phyloP scores from a whole-genome alignment of 2,329 filamentous ascomycete species.

The Ceratocystis eucalypticola region DNA sequence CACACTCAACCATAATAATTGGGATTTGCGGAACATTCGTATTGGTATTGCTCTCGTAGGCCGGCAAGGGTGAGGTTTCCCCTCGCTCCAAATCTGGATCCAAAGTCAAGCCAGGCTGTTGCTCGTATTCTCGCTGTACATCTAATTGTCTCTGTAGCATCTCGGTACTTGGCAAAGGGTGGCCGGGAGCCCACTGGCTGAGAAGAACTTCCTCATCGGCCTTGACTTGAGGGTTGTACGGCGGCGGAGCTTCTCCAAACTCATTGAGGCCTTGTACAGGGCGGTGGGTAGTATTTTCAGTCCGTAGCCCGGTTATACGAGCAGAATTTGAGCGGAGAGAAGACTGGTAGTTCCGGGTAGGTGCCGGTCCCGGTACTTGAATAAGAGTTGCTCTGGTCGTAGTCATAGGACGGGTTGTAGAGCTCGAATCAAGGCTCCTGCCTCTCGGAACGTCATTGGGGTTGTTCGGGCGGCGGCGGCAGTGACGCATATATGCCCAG shows the following conservation, averaged over 20 bases:
- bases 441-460: not conserved
- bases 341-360: not conserved
- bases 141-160: conserved; percentile 23
- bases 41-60: not conserved
- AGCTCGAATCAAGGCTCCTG: not conserved
- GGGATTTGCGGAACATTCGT: not conserved
- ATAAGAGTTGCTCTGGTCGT: not conserved
- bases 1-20: conserved; percentile 1
- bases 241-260: conserved; percentile 13
- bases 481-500: conserved; percentile 2
- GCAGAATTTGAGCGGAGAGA: not conserved
- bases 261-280: conserved; percentile 10
- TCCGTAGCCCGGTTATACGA: not conserved
- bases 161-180: conserved; percentile 19
- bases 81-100: not conserved
- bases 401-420: not conserved
- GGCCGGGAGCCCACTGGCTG: conserved; percentile 9
- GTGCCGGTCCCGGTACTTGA: not conserved
- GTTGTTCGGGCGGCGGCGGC: not conserved
- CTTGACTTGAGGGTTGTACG: conserved; percentile 10
- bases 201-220: conserved; percentile 18
- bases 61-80: not conserved
- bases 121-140: conserved; percentile 9
- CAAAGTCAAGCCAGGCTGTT: not conserved
- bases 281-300: not conserved